Percentiles rank a stretch among this genome's conserved stretches.
Evolutionary conservation across 805 yeast species (phyloP).

Genomic region (Isabelozyma gotoi): DNA sequence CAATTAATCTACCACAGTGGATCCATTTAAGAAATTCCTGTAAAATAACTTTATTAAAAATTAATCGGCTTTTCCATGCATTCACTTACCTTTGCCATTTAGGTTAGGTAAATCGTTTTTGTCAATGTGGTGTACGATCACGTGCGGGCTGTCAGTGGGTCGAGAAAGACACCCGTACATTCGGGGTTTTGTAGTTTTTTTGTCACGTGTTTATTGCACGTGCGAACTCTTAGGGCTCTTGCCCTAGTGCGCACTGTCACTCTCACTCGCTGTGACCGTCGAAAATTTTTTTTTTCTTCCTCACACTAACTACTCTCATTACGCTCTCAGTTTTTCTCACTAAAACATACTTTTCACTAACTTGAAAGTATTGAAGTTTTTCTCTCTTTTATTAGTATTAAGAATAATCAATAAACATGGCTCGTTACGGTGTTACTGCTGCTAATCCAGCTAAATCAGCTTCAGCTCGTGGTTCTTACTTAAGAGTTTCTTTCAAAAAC

Average conservation of each 20-base stretch:
- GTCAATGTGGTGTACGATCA: too few relatives aligned
- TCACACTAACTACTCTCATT: not conserved
- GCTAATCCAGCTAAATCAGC: slow-evolving; percentile 99
- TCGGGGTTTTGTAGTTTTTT: not conserved
- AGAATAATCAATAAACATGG: slow-evolving; percentile 52
- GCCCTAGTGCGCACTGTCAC: not conserved
- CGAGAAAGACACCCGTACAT: not conserved
- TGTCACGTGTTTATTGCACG: not conserved
- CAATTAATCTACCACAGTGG: not conserved
- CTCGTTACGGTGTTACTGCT: slow-evolving; percentile 99
- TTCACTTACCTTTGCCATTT: not conserved
- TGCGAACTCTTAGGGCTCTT: not conserved
- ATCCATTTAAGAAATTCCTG: not conserved
- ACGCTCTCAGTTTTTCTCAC: not conserved
- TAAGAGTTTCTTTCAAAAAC: slow-evolving; percentile 99
- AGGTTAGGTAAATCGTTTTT: not conserved
- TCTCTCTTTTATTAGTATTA: not conserved
- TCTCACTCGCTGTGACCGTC: not conserved
- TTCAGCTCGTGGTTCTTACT: slow-evolving; percentile 98
- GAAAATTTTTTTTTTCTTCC: not conserved
- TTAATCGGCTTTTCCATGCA: not conserved
- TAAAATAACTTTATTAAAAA: not conserved
- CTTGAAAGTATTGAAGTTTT: not conserved
- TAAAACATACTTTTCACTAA: not conserved
- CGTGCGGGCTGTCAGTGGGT: not conserved